phyloP scores from a whole-genome alignment of 805 yeast species.

The Candida stauntonica region DNA sequence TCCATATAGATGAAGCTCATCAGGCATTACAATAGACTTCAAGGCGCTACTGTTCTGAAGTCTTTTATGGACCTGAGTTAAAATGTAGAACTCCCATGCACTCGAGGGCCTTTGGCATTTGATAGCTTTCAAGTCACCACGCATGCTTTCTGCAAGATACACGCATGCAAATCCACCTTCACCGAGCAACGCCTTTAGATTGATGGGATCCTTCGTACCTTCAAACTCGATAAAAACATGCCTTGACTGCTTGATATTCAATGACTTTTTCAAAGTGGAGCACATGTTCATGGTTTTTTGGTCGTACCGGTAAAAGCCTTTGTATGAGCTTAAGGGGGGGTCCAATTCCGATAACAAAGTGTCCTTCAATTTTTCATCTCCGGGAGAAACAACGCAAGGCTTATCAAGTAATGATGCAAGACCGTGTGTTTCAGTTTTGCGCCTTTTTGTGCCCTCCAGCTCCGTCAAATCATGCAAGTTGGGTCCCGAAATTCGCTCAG shows the following conservation, averaged over 20 bases:
- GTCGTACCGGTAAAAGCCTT: constrained; percentile 30
- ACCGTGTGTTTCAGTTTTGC: constrained; percentile 2
- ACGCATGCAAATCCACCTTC: constrained; percentile 81
- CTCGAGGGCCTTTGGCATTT: constrained; percentile 69
- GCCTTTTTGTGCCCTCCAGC: constrained; percentile 2
- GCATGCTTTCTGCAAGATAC: constrained; percentile 59
- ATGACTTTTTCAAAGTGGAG: constrained; percentile 31
- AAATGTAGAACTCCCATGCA: constrained; percentile 78
- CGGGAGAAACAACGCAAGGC: constrained; percentile 37
- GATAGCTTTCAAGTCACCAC: constrained; percentile 56
- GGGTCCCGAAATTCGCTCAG: constrained; percentile 34
- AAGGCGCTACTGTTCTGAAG: constrained; percentile 26
- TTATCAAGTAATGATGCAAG: constrained; percentile 3
- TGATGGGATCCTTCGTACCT: constrained; percentile 40
- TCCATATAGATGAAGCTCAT: constrained; percentile 41
- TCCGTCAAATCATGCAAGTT: constrained; percentile 35
- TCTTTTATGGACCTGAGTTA: constrained; percentile 50
- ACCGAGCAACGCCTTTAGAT: constrained; percentile 57
- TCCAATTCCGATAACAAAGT: constrained; percentile 35
- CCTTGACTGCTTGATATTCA: constrained; percentile 27
- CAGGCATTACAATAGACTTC: constrained; percentile 44
- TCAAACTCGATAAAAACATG: constrained; percentile 41
- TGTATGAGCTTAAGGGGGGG: constrained; percentile 33
- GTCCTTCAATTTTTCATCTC: constrained; percentile 37
- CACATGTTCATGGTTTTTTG: constrained; percentile 34